Percentiles rank a stretch among this genome's conserved stretches.
phyloP scores from a whole-genome alignment of 805 yeast genomes.

The Candida silvatica region DNA sequence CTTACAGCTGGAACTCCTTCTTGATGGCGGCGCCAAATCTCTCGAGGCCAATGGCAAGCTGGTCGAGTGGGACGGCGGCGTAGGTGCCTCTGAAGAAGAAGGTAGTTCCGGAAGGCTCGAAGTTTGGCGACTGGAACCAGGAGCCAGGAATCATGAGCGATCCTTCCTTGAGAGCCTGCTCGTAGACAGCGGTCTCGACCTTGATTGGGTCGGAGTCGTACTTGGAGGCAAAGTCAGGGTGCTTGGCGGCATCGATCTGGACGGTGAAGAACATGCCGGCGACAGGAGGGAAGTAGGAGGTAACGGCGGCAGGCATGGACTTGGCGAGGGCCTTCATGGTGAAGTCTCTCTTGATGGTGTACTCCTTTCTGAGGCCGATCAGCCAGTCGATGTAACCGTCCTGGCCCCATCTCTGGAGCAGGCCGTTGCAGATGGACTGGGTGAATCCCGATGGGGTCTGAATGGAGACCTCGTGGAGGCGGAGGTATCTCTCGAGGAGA shows the following conservation, averaged over 20 bases:
- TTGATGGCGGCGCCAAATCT: constrained; percentile 59
- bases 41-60: constrained; percentile 50
- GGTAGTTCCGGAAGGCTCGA: constrained; percentile 31
- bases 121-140: constrained; percentile 61
- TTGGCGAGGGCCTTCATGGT: constrained; percentile 69
- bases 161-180: constrained; percentile 50
- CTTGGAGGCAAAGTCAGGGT: constrained; percentile 61
- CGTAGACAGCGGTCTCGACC: constrained; percentile 59
- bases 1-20: constrained; percentile 39
- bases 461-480: constrained; percentile 73
- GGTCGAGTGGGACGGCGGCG: constrained; percentile 73
- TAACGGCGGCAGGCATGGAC: constrained; percentile 40
- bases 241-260: constrained; percentile 65
- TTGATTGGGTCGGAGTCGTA: constrained; percentile 48
- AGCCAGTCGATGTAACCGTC: constrained; percentile 84
- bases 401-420: constrained; percentile 86
- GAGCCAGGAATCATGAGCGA: constrained; percentile 75
- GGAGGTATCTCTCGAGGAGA: constrained; percentile 55
- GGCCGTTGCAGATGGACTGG: constrained; percentile 59
- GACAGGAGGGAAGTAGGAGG: constrained; percentile 51
- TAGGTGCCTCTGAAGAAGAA: constrained; percentile 83
- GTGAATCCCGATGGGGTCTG: constrained; percentile 81
- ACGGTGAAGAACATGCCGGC: constrained; percentile 88
- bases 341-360: constrained; percentile 81
- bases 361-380: constrained; percentile 70